A percentile compares a stretch with the other conserved stretches of the same genome.
Evolutionary conservation across 208 protist genomes (phyloP).

Genomic region (Leishmania lainsoni): DNA sequence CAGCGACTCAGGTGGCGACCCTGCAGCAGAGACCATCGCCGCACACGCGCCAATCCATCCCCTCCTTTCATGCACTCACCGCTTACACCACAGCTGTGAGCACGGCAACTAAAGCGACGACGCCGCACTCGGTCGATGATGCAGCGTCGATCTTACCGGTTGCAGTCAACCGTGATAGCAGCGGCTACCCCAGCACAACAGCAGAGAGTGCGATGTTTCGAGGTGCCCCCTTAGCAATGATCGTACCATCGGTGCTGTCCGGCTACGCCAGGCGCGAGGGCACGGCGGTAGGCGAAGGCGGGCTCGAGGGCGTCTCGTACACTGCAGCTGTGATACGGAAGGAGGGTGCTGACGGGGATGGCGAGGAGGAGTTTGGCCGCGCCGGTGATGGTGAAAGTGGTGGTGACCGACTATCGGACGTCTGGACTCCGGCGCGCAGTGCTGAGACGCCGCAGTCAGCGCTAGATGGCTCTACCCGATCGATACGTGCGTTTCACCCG

Average conservation of each 20-base stretch:
- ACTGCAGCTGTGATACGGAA: conserved; percentile 8
- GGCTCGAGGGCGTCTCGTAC: conserved; percentile 4
- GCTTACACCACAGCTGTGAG: not conserved
- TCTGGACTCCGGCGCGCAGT: conserved; percentile 13
- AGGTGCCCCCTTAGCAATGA: not conserved
- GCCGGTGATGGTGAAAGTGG: not conserved
- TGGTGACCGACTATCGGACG: not conserved
- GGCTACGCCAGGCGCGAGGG: not conserved
- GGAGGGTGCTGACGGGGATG: not conserved
- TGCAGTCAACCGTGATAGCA: not conserved
- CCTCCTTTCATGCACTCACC: not conserved
- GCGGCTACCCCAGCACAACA: not conserved
- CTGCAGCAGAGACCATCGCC: not conserved
- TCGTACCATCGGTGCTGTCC: conserved; percentile 4
- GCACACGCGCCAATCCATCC: not conserved
- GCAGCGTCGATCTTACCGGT: conserved; percentile 1
- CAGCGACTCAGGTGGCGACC: not conserved
- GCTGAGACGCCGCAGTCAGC: conserved; percentile 8
- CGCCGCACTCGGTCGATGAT: not conserved
- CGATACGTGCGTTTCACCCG: conserved; percentile 3
- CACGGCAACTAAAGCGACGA: not conserved
- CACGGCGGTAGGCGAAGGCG: not conserved
- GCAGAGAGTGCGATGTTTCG: not conserved
- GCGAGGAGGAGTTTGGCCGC: not conserved
- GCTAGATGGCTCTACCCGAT: not conserved